phyloP scores from a whole-genome alignment of 1,284 basidiomycete genomes.

The Microbotryum silenes-acaulis region DNA sequence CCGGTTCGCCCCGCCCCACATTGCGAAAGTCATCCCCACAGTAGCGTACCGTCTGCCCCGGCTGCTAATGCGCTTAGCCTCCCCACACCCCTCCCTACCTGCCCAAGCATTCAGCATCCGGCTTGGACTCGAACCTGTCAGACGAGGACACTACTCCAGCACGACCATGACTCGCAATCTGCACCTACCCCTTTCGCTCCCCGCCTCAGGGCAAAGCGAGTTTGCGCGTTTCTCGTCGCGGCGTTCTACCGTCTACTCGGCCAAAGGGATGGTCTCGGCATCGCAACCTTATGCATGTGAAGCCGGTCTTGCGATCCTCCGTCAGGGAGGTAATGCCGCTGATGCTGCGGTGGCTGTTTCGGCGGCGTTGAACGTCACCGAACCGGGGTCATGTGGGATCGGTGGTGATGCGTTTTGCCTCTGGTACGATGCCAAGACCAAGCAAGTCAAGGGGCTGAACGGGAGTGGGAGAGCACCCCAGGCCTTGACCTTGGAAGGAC shows the following conservation, averaged over 20 bases:
- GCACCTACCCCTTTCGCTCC: slow-evolving; percentile 12
- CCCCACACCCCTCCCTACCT: too few species aligned
- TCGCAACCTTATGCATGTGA: slow-evolving; percentile 83
- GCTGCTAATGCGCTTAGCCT: background rate
- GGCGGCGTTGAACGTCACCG: slow-evolving; percentile 27
- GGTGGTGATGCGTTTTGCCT: slow-evolving; percentile 29
- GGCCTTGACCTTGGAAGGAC: slow-evolving; percentile 67
- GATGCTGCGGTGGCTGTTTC: slow-evolving; percentile 33
- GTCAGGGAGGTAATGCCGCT: slow-evolving; percentile 82
- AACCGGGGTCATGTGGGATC: slow-evolving; percentile 27
- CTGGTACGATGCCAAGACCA: slow-evolving; percentile 69
- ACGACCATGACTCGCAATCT: background rate
- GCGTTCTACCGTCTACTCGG: slow-evolving; percentile 65
- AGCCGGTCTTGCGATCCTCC: slow-evolving; percentile 78
- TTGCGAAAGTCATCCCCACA: background rate
- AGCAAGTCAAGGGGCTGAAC: slow-evolving; percentile 72
- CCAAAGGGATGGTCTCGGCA: slow-evolving; percentile 79
- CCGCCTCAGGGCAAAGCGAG: slow-evolving; percentile 1
- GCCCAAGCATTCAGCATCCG: too few species aligned
- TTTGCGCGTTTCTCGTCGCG: slow-evolving; percentile 59
- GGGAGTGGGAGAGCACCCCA: slow-evolving; percentile 78
- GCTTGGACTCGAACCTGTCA: too few species aligned
- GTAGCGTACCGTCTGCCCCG: background rate
- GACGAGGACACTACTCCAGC: too few species aligned
- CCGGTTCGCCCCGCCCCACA: background rate